Percentiles rank a stretch among this genome's conserved stretches.
These are phyloP conservation scores for Suillus luteus DNA, from an alignment of 768 basidiomycete species.

Conservation along the genomic window DNA sequence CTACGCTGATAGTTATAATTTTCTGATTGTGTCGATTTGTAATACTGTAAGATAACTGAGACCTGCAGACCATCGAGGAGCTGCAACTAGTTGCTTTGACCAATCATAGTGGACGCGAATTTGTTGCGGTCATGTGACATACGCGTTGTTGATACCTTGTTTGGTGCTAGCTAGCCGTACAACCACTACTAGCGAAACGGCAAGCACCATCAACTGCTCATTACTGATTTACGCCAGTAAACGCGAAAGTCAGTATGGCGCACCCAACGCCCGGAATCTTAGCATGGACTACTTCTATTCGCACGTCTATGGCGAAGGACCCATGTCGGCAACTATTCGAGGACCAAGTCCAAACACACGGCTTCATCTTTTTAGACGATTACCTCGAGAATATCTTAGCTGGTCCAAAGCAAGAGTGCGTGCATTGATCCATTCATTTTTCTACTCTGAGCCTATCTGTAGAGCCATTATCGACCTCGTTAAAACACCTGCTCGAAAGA, in stretches of 20 bases:
- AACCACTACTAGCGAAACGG: slow-evolving; percentile 8
- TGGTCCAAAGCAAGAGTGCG: slow-evolving; percentile 68
- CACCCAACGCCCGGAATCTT: slow-evolving; percentile 47
- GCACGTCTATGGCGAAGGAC: slow-evolving; percentile 70
- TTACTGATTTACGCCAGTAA: not conserved
- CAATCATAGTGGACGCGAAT: not conserved
- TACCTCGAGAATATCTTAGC: slow-evolving; percentile 73
- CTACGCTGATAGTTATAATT: not conserved
- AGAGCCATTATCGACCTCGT: slow-evolving; percentile 79
- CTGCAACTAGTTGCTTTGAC: no score
- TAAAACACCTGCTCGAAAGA: slow-evolving; percentile 82
- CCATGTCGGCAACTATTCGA: slow-evolving; percentile 70
- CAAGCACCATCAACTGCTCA: not conserved
- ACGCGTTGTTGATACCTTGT: slow-evolving; percentile 30
- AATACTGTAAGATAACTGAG: not conserved
- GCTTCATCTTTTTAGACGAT: slow-evolving; percentile 77
- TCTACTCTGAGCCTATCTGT: slow-evolving; percentile 9
- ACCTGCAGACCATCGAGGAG: no score
- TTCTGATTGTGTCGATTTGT: not conserved
- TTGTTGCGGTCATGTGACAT: slow-evolving; percentile 29
- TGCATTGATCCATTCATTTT: not conserved
- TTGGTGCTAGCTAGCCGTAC: slow-evolving; percentile 15
- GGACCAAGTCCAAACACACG: slow-evolving; percentile 72
- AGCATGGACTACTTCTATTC: slow-evolving; percentile 68
- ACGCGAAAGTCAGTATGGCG: slow-evolving; percentile 15